Evolutionary conservation across 1,284 basidiomycete genomes (phyloP), one percentile per base, ranked within the genome.

Genomic region (Melampsora larici-populina): DNA sequence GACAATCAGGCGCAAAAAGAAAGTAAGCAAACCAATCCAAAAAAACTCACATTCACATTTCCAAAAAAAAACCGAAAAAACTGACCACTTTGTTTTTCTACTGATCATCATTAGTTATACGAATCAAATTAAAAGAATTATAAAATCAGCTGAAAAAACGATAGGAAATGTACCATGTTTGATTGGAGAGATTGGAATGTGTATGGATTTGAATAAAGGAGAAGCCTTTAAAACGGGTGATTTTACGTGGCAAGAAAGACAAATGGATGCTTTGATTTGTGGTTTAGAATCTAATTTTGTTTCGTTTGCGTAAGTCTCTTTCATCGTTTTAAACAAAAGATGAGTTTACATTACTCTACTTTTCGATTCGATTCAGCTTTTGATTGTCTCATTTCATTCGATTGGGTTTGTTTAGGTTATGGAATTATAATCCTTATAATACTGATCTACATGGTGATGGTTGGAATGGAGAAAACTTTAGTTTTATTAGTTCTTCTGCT

Each of bases 391-490:
- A 0, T 2, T 13, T 43, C 2, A 36, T 33, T 64, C 13, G 40
- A 49, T 48, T 58, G 79, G 68, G 49, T 24, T 65, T 29, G 29
- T 17, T 40, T 80, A 94, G 92, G 3, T 85, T 97, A 29, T 97
- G 95, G 96, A 94, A 92, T 80, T 98, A 97, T 84, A 97, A 97
- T 82, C 92, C 94, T 0, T 86, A 88, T 72, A 97, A 97, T 84
- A 87, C 88, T 55, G 92, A 96, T 81, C 82, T 85, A 26, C 82
- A 85, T 29, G 97, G 96, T 17, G 95, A 98, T 83, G 87, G 90
- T 79, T 98, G 96, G 96, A 97, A 97, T 82, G 92, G 91, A 64
- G 95, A 98, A 78, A 83, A 84, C 78, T 84, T 83, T 70, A 80
- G 79, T 62, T 79, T 84, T 72, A 79, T 79, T 21, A 87, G 87